A percentile compares a stretch with the other conserved stretches of the same genome.
Conservation (phyloP, 371 early-diverging fungal genomes). For the Aphelidium insulamus region DNA sequence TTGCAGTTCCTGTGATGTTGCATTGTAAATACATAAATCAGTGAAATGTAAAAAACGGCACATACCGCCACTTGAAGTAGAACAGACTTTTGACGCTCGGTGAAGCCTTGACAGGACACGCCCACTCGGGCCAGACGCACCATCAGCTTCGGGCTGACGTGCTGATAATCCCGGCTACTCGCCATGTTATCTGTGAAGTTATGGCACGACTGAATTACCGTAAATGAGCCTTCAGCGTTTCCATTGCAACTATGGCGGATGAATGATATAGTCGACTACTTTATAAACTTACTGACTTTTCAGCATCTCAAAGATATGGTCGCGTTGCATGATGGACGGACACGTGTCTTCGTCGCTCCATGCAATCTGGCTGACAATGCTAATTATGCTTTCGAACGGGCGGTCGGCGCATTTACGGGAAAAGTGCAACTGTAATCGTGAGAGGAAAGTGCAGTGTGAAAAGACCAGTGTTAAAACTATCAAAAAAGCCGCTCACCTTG, state of each 20-base stretch:
- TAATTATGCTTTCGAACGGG: slow-evolving; percentile 55
- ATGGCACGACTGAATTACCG: too few relatives aligned
- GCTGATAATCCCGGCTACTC: slow-evolving; percentile 32
- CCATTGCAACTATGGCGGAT: slow-evolving; percentile 16
- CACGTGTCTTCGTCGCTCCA: too few relatives aligned
- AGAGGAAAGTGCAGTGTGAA: neutral
- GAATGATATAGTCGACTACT: neutral
- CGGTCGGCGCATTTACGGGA: slow-evolving; percentile 53
- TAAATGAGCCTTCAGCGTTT: slow-evolving; percentile 30
- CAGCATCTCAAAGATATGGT: slow-evolving; percentile 50
- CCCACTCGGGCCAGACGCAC: slow-evolving; percentile 32
- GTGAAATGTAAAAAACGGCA: too few relatives aligned
- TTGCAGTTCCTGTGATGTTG: too few relatives aligned
- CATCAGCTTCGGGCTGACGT: slow-evolving; percentile 30
- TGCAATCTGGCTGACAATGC: slow-evolving; percentile 41
- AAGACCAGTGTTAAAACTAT: neutral
- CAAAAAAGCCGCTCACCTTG: slow-evolving; percentile 18
- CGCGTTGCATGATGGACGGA: slow-evolving; percentile 45
- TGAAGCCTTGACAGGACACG: slow-evolving; percentile 44
- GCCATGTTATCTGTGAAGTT: too few relatives aligned
- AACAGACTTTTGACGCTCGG: slow-evolving; percentile 42
- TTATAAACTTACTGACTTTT: slow-evolving; percentile 16
- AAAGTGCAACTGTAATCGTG: slow-evolving; percentile 27
- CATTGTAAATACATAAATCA: too few relatives aligned
- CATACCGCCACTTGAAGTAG: slow-evolving; percentile 24